phyloP scores from a whole-genome alignment of 495 filamentous ascomycete genomes.

The Neurospora tetraspora region DNA sequence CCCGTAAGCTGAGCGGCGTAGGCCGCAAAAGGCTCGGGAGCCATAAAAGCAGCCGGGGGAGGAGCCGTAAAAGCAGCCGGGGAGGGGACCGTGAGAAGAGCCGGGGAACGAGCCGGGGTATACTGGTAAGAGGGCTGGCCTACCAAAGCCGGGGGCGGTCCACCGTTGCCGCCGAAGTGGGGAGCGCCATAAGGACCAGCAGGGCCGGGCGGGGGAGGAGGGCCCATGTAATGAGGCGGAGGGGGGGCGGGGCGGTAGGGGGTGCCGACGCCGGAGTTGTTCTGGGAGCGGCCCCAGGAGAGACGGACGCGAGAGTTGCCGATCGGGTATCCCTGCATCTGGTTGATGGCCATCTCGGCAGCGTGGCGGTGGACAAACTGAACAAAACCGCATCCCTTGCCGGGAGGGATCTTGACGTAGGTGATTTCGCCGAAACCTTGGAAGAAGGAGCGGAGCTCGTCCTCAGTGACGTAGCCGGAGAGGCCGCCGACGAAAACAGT shows the following conservation, averaged over 20 bases:
- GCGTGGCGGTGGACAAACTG: slow-evolving; percentile 99
- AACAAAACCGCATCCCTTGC: slow-evolving; percentile 98
- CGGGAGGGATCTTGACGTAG: slow-evolving; percentile 99
- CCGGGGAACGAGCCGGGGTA: neutral
- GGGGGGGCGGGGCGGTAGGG: slow-evolving; percentile 94
- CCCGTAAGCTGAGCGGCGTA: neutral
- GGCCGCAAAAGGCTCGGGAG: neutral
- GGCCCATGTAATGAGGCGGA: slow-evolving; percentile 58
- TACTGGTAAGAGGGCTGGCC: neutral
- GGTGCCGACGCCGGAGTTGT: slow-evolving; percentile 97
- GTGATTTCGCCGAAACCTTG: slow-evolving; percentile 99
- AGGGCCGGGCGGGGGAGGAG: slow-evolving; percentile 18
- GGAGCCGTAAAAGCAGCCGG: neutral
- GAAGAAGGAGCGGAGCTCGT: slow-evolving; percentile 99
- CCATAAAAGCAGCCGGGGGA: neutral
- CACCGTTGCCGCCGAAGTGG: slow-evolving; percentile 15
- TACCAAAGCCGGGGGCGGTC: neutral
- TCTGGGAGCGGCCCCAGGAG: slow-evolving; percentile 95
- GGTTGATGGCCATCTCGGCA: slow-evolving; percentile 99
- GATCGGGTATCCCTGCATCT: slow-evolving; percentile 99
- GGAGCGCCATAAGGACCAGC: slow-evolving; percentile 16
- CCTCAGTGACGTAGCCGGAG: slow-evolving; percentile 97
- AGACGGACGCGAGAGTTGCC: slow-evolving; percentile 96
- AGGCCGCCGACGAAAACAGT: slow-evolving; percentile 98
- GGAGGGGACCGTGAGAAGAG: neutral